Percentiles rank a stretch among this genome's conserved stretches.
These are phyloP conservation scores for Candida tunisiensis DNA, from an alignment of 1,139 yeast genomes.

Conservation along the genomic window DNA sequence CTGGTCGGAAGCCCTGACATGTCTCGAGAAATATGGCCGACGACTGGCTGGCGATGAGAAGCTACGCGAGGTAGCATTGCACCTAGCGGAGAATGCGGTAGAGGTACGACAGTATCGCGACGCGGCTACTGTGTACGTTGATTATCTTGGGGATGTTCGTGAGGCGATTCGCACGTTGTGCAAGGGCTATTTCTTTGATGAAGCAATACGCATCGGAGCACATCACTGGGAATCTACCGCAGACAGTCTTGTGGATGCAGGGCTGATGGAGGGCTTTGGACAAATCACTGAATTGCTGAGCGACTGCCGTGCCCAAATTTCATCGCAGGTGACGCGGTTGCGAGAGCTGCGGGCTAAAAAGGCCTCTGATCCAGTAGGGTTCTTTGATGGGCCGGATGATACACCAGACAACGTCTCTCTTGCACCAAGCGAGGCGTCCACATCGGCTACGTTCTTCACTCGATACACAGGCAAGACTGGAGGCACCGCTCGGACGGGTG, in stretches of 20 bases:
- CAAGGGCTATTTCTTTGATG: constrained; percentile 58
- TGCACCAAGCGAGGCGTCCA: constrained; percentile 88
- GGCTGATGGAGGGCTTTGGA: constrained; percentile 77
- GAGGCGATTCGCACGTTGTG: constrained; percentile 56
- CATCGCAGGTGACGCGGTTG: constrained; percentile 67
- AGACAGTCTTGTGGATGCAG: constrained; percentile 48
- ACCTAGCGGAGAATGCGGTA: constrained; percentile 38
- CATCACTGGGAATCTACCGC: constrained; percentile 22
- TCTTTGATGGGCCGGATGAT: constrained; percentile 28
- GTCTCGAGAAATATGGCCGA: too few relatives aligned
- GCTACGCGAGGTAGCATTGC: constrained; percentile 31
- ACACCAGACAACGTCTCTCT: constrained; percentile 82
- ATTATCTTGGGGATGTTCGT: constrained; percentile 41
- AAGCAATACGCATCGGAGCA: constrained; percentile 41
- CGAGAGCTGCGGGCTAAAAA: constrained; percentile 77
- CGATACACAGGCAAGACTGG: constrained; percentile 91
- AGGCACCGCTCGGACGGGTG: constrained; percentile 95
- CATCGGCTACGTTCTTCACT: constrained; percentile 85
- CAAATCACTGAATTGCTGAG: constrained; percentile 74
- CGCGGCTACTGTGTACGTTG: constrained; percentile 65
- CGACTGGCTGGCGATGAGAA: constrained; percentile 16
- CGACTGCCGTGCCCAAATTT: constrained; percentile 76
- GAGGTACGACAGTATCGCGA: constrained; percentile 64
- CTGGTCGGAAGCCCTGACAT: constrained; percentile 77
- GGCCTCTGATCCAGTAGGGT: constrained; percentile 67